Evolutionary conservation across 2,329 filamentous ascomycete genomes (phyloP), one percentile per base, ranked within the genome.

Genomic region (Diaporthe velutina): DNA sequence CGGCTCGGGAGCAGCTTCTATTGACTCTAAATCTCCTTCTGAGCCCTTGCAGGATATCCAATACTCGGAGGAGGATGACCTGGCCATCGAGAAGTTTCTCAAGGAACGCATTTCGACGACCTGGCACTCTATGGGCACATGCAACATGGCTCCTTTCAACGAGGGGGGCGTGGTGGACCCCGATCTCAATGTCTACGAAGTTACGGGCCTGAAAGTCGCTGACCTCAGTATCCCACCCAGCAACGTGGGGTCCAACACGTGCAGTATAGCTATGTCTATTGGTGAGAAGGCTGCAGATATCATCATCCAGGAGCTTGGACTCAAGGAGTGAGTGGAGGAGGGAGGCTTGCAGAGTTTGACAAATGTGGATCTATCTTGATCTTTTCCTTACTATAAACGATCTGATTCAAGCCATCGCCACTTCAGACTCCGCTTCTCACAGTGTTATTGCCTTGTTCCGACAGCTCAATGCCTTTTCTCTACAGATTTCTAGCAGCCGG

Each of bases 11-110:
- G 70, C 70, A 3, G 70, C 70, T 28, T 22, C 12, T 8, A 19
- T 48, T 19, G 28, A 60, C 17, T 5, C 9, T 5, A 50, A 54
- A 8, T 1, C 70, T 55, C 2, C 48, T 13, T 50, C 48, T 25
- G 35, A 10, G 13, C 19, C 6, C 38, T 6, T 82, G 2, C 74
- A 77, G 45, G 83, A 88, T 75, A 84, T 91, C 57, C 80, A 83
- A 73, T 90, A 90, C 77, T 82, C 84, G 10, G 77, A 81, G 2
- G 86, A 88, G n/a, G 89, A 89, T 54, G 84, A 89, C 71, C 81
- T 83, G 33, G 83, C 84, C 0, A 85, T 90, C 40, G 84, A 87
- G 77, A 78, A 86, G 19, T 85, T 78, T 76, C 50, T 87, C 30
- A 81, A 85, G 0, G 77, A 81, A 33, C 83, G 82, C 8, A 75